Evolutionary conservation across 805 yeast species (phyloP).

Genomic region (Tetrapisispora fleetii): DNA sequence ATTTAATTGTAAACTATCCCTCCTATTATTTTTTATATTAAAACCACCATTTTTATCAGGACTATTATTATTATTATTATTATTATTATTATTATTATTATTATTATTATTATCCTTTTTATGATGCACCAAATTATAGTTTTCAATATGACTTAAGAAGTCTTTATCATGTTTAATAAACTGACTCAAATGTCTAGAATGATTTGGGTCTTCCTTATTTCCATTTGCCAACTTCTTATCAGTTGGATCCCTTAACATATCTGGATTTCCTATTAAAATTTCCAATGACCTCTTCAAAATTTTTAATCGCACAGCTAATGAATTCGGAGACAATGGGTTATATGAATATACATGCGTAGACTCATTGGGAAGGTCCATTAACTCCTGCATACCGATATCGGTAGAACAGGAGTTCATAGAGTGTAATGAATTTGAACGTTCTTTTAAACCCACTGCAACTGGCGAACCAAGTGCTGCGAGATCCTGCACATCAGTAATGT

Average conservation of each 20-base stretch:
- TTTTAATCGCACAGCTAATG: constrained; percentile 63
- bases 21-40: neutral
- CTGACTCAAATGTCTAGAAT: constrained; percentile 3
- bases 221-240: neutral
- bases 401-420: constrained; percentile 8
- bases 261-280: constrained; percentile 56
- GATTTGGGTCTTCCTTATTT: neutral
- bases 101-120: neutral
- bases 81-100: neutral
- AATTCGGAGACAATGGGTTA: constrained; percentile 72
- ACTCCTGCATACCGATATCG: constrained; percentile 32
- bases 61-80: neutral
- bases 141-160: constrained; percentile 1
- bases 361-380: constrained; percentile 60
- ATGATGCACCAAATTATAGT: neutral
- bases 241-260: constrained; percentile 17
- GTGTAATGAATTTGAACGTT: constrained; percentile 5
- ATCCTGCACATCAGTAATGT: neutral
- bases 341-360: constrained; percentile 81
- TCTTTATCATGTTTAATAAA: constrained; percentile 1
- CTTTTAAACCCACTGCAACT: neutral
- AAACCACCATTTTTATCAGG: neutral
- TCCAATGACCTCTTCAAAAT: constrained; percentile 70
- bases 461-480: neutral
- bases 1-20: neutral